Conservation (phyloP, 306 rosid genomes). For the Cicer pinnatifidum region DNA sequence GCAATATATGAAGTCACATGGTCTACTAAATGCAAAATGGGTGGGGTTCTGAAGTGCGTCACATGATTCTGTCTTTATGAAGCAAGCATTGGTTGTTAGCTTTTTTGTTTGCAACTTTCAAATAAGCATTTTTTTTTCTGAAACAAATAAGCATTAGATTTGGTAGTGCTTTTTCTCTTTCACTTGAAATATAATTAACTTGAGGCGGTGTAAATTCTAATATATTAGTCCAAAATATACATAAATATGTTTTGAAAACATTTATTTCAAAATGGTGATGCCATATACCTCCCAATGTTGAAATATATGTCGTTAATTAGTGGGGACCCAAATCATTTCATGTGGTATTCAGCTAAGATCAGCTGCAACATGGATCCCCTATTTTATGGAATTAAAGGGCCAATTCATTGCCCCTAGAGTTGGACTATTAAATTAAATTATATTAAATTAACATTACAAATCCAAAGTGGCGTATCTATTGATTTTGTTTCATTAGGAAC, state of each 20-base stretch:
- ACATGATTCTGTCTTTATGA: conserved; percentile 52
- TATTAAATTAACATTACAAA: no score
- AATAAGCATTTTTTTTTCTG: conserved; percentile 12
- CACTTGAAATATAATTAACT: neutral
- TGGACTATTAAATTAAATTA: neutral
- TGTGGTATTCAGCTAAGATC: neutral
- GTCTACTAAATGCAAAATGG: conserved; percentile 47
- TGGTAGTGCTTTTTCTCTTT: conserved; percentile 12
- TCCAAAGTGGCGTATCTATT: no score
- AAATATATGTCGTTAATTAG: neutral
- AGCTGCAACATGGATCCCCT: neutral
- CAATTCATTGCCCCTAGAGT: neutral
- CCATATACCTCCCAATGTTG: neutral
- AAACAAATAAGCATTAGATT: conserved; percentile 25
- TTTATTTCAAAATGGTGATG: neutral
- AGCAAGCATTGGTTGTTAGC: neutral
- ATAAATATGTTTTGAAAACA: neutral
- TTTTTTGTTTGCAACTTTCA: conserved; percentile 38
- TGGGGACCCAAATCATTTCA: conserved; percentile 4
- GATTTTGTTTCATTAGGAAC: no score
- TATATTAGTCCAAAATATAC: neutral
- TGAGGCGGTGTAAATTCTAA: conserved; percentile 24
- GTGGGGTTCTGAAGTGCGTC: conserved; percentile 50
- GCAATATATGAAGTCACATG: conserved; percentile 50
- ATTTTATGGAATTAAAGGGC: neutral